phyloP scores from a whole-genome alignment of 2,329 filamentous ascomycete species.

The Ophiocordyceps sinensis region DNA sequence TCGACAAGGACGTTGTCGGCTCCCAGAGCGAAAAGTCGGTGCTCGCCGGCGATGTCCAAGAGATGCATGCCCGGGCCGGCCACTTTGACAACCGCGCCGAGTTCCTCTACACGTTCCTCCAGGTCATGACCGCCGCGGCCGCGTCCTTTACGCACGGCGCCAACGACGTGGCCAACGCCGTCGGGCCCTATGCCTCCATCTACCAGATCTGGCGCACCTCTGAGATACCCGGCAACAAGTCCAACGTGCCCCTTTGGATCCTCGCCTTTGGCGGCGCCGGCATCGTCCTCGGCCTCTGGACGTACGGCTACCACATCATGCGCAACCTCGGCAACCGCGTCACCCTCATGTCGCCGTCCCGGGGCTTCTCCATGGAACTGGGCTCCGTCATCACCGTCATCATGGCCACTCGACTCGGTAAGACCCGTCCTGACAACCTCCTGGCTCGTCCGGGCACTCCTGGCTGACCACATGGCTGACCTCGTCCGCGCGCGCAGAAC shows the following conservation, averaged over 20 bases:
- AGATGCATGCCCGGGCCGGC: constrained; percentile 38
- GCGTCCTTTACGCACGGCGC: constrained; percentile 52
- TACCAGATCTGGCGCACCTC: constrained; percentile 44
- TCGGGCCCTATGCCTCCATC: constrained; percentile 49
- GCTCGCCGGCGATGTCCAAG: constrained; percentile 37
- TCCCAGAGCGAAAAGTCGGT: constrained; percentile 22
- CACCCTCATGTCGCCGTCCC: constrained; percentile 45
- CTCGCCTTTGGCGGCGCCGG: constrained; percentile 36
- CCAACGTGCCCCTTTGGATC: constrained; percentile 44
- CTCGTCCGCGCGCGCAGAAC: constrained; percentile 17
- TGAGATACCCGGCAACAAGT: constrained; percentile 23
- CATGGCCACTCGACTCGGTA: constrained; percentile 44
- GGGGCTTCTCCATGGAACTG: constrained; percentile 46
- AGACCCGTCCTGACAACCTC: constrained; percentile 4
- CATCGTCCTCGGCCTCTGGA: constrained; percentile 43
- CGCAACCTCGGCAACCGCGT: constrained; percentile 46
- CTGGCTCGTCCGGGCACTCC: no score
- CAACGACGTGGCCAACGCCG: constrained; percentile 50
- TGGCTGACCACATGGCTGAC: no score
- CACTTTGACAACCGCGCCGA: constrained; percentile 50
- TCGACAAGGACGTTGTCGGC: constrained; percentile 26
- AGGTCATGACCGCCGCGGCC: constrained; percentile 45
- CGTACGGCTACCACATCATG: constrained; percentile 52
- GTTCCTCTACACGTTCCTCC: constrained; percentile 45
- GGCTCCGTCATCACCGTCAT: constrained; percentile 48